Evolutionary conservation across 768 basidiomycete genomes (phyloP).

Genomic region (Mycena pura): DNA sequence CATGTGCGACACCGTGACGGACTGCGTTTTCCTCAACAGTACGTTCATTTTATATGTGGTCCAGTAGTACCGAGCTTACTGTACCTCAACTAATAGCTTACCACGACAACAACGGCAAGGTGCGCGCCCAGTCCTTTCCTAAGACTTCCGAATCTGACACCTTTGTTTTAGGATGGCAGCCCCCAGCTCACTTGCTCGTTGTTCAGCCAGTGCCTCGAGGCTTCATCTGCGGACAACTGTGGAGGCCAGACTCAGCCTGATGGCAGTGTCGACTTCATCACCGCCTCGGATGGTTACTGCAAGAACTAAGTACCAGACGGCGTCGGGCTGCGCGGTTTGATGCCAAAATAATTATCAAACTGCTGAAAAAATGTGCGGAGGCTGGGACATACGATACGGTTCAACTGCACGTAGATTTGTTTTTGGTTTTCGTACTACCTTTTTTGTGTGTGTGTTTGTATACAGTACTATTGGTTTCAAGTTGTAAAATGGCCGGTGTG

Average conservation of each 20-base stretch:
- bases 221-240: slow-evolving; percentile 45
- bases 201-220: slow-evolving; percentile 45
- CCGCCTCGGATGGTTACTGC: slow-evolving; percentile 51
- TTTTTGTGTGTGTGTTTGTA: too few relatives aligned
- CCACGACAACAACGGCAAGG: slow-evolving; percentile 56
- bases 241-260: slow-evolving; percentile 53
- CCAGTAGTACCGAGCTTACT: background rate
- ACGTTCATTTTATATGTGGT: slow-evolving; percentile 22
- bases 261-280: slow-evolving; percentile 49
- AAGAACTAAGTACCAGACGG: too few relatives aligned
- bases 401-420: too few relatives aligned
- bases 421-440: too few relatives aligned
- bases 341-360: too few relatives aligned
- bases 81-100: slow-evolving; percentile 38
- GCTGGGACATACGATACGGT: too few relatives aligned
- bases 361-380: too few relatives aligned
- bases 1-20: slow-evolving; percentile 50
- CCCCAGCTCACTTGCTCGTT: slow-evolving; percentile 51
- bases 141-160: slow-evolving; percentile 8
- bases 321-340: too few relatives aligned
- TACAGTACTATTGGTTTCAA: too few relatives aligned
- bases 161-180: slow-evolving; percentile 44
- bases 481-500: too few relatives aligned
- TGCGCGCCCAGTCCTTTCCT: slow-evolving; percentile 6
- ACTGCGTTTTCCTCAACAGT: slow-evolving; percentile 54